These are phyloP conservation scores for Populus pruinosa DNA, from an alignment of 345 rosid genomes.

Conservation along the genomic window DNA sequence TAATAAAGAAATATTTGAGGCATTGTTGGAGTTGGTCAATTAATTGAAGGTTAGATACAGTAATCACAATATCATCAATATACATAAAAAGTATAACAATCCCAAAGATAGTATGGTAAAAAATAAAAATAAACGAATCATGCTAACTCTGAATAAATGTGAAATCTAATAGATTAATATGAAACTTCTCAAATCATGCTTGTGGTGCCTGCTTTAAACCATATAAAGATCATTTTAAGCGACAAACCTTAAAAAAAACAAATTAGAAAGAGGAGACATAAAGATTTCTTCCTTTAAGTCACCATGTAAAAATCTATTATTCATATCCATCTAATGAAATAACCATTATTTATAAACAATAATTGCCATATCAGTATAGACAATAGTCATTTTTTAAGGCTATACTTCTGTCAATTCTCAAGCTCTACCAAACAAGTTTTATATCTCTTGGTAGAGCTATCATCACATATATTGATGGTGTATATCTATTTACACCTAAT, in stretches of 20 bases:
- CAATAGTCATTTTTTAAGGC: not conserved
- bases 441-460: not conserved
- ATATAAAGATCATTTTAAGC: not conserved
- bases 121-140: too few relatives aligned
- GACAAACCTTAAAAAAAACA: not conserved
- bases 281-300: not conserved
- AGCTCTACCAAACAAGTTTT: not conserved
- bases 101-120: fast-evolving
- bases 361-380: not conserved
- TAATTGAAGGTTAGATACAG: too few relatives aligned
- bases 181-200: too few relatives aligned
- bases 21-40: too few relatives aligned
- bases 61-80: too few relatives aligned
- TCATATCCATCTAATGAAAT: not conserved
- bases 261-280: not conserved
- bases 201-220: not conserved
- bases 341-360: not conserved
- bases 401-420: not conserved
- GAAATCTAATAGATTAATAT: too few relatives aligned
- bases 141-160: too few relatives aligned
- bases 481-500: not conserved
- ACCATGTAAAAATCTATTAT: not conserved
- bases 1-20: too few relatives aligned
- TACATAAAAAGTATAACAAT: too few relatives aligned
- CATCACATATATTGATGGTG: not conserved